Evolutionary conservation across 495 filamentous ascomycete species (phyloP).

Genomic region (Terfezia claveryi): DNA sequence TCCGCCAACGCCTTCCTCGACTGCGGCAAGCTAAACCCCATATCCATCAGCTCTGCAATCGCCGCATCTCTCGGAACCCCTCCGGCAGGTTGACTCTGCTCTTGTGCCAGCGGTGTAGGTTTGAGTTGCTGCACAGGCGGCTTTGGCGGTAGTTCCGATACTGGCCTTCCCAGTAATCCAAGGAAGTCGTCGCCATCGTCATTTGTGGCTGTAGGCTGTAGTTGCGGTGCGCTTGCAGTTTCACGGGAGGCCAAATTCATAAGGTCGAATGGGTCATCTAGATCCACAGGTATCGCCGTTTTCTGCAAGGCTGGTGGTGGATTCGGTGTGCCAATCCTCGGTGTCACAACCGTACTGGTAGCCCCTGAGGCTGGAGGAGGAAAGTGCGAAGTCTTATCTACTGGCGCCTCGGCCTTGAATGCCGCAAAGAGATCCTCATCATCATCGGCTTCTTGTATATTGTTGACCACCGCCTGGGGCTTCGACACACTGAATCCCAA

Average conservation of each 20-base stretch:
- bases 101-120: conserved; percentile 9
- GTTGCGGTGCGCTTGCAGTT: conserved; percentile 19
- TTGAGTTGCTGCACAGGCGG: conserved; percentile 22
- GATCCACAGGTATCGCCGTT: conserved; percentile 19
- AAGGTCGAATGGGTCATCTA: conserved; percentile 82
- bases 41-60: conserved; percentile 78
- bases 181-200: conserved; percentile 62
- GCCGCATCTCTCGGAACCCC: conserved; percentile 51
- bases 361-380: conserved; percentile 28
- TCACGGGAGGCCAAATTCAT: conserved; percentile 31
- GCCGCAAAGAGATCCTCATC: conserved; percentile 42
- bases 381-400: conserved; percentile 37
- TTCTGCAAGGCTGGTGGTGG: conserved; percentile 1
- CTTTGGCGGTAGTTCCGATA: conserved; percentile 43
- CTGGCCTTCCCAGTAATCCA: conserved; percentile 64
- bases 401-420: conserved; percentile 34
- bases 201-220: conserved; percentile 12
- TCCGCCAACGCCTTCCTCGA: conserved; percentile 53
- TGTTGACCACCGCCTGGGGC: not conserved
- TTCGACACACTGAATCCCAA: not conserved
- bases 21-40: conserved; percentile 75
- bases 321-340: conserved; percentile 11
- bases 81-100: conserved; percentile 5
- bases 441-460: conserved; percentile 1
- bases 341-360: conserved; percentile 7